Conservation (phyloP, 1,139 yeast species). For the Magnusiomyces clavatus region DNA sequence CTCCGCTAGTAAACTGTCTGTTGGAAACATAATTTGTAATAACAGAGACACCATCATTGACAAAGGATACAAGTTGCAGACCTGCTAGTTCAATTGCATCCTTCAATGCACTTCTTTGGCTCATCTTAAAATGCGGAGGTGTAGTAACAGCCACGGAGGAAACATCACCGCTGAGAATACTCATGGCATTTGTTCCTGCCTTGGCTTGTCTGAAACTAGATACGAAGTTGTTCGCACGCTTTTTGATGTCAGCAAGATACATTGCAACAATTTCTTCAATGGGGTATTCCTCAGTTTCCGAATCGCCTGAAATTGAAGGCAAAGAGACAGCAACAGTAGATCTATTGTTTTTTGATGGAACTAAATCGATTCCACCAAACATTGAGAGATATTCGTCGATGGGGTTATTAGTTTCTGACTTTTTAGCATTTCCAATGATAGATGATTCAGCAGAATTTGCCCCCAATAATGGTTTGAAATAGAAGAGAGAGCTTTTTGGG, state of each 20-base stretch:
- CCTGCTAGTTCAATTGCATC: conserved; percentile 74
- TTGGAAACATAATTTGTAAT: conserved; percentile 67
- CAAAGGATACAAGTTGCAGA: conserved; percentile 54
- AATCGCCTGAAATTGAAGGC: conserved; percentile 36
- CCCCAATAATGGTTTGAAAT: conserved; percentile 68
- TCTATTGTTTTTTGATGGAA: conserved; percentile 40
- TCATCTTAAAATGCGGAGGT: conserved; percentile 61
- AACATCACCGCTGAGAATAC: conserved; percentile 15
- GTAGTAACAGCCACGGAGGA: conserved; percentile 12
- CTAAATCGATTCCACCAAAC: conserved; percentile 57
- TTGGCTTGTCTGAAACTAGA: conserved; percentile 38
- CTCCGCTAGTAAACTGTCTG: conserved; percentile 33
- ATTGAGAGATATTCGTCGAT: conserved; percentile 40
- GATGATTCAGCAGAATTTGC: conserved; percentile 36
- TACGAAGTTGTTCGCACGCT: conserved; percentile 42
- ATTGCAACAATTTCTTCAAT: conserved; percentile 83
- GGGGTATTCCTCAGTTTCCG: conserved; percentile 41
- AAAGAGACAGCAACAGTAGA: conserved; percentile 35
- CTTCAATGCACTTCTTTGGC: conserved; percentile 60
- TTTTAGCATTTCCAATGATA: too few relatives aligned
- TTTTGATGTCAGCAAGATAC: conserved; percentile 60
- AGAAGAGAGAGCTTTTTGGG: conserved; percentile 63
- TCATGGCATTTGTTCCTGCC: conserved; percentile 38
- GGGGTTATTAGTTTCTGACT: conserved; percentile 18
- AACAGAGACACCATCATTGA: conserved; percentile 87